Evolutionary conservation across 768 basidiomycete species (phyloP).

Genomic region (Pseudohyphozyma bogoriensis): DNA sequence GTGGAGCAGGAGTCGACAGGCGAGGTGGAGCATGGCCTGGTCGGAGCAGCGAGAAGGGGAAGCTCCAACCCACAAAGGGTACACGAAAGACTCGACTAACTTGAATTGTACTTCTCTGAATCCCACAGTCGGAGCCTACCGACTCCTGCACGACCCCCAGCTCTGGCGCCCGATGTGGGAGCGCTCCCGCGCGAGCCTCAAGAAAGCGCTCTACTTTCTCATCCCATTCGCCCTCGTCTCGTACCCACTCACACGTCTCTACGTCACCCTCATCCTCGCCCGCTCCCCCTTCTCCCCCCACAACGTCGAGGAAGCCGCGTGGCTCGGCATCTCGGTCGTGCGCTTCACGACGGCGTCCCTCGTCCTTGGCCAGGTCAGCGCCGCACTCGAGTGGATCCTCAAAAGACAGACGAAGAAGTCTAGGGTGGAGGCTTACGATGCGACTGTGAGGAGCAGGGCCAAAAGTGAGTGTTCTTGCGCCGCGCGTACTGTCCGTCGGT

Average conservation of each 20-base stretch:
- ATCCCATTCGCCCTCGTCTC: conserved; percentile 7
- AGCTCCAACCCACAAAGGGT: too few relatives aligned
- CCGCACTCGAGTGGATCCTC: conserved; percentile 27
- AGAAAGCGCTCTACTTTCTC: not conserved
- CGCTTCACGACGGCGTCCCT: conserved; percentile 27
- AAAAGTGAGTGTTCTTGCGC: conserved; percentile 14
- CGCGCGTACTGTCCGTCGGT: too few relatives aligned
- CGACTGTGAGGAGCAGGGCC: conserved; percentile 27
- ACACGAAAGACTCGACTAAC: not conserved
- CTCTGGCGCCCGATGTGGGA: conserved; percentile 9
- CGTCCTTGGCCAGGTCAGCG: conserved; percentile 24
- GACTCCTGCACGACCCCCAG: not conserved
- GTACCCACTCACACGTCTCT: conserved; percentile 11
- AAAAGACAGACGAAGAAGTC: conserved; percentile 20
- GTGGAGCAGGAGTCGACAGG: too few relatives aligned
- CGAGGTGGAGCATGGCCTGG: too few relatives aligned
- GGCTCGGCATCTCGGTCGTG: conserved; percentile 19
- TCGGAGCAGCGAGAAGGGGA: too few relatives aligned
- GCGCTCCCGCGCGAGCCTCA: conserved; percentile 3
- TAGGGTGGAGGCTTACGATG: conserved; percentile 28
- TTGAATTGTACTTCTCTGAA: not conserved
- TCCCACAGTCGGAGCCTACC: conserved; percentile 1
- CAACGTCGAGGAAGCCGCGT: conserved; percentile 16
- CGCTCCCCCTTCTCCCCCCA: conserved; percentile 20
- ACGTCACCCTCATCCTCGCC: conserved; percentile 24